phyloP scores from a whole-genome alignment of 352 stramenopile species.

The Pythium coloratum region DNA sequence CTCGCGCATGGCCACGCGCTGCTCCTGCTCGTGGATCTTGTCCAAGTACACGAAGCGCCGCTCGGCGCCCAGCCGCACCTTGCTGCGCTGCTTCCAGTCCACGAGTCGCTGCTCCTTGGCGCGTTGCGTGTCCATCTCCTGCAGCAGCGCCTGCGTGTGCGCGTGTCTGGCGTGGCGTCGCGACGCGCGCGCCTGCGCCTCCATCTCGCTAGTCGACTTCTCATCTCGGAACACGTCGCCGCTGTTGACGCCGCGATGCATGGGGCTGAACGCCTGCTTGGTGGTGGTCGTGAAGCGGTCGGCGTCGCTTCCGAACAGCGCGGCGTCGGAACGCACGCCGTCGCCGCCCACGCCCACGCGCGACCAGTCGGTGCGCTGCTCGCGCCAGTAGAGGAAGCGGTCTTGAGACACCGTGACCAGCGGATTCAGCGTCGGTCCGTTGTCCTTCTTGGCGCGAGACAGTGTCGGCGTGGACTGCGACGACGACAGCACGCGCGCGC shows the following conservation, averaged over 20 bases:
- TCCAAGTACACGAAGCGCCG: conserved; percentile 63
- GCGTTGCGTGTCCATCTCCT: conserved; percentile 32
- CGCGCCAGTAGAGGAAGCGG: conserved; percentile 54
- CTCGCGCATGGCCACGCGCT: conserved; percentile 49
- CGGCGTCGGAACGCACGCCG: conserved; percentile 44
- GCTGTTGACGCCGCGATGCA: conserved; percentile 38
- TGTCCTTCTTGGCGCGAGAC: conserved; percentile 11
- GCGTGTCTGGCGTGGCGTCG: conserved; percentile 43
- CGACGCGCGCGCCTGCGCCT: conserved; percentile 37
- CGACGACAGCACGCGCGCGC: background rate
- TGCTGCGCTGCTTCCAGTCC: conserved; percentile 57
- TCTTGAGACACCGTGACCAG: conserved; percentile 46
- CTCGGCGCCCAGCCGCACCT: conserved; percentile 46
- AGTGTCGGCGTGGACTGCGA: conserved; percentile 25
- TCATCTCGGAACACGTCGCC: conserved; percentile 44
- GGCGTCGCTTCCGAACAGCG: conserved; percentile 36
- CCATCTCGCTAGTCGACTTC: conserved; percentile 28
- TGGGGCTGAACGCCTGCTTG: conserved; percentile 50
- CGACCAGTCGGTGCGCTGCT: conserved; percentile 71
- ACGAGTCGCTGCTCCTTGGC: conserved; percentile 39
- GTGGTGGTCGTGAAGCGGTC: conserved; percentile 66
- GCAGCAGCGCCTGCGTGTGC: conserved; percentile 42
- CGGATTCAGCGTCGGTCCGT: conserved; percentile 24
- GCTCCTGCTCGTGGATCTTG: conserved; percentile 57
- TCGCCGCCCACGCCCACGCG: conserved; percentile 74